phyloP scores from a whole-genome alignment of 176 grass and related monocot genomes.

The Lolium perenne region DNA sequence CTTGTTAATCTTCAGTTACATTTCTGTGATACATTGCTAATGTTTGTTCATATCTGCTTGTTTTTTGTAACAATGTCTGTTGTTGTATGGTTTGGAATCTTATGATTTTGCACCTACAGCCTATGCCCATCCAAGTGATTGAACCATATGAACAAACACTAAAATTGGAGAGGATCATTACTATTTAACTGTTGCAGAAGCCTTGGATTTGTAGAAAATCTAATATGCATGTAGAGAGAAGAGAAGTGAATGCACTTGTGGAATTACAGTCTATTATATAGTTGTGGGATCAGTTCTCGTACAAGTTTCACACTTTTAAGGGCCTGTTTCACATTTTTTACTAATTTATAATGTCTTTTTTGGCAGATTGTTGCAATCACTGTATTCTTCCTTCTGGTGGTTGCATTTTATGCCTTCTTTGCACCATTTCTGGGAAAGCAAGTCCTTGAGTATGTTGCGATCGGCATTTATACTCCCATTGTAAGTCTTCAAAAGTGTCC shows the following conservation, averaged over 20 bases:
- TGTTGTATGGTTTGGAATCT: not conserved
- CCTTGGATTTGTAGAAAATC: not conserved
- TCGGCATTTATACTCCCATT: constrained; percentile 88
- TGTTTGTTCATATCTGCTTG: not conserved
- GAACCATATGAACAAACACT: not conserved
- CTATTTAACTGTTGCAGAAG: not conserved
- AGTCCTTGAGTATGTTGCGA: constrained; percentile 69
- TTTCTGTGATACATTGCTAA: not conserved
- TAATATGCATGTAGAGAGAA: not conserved
- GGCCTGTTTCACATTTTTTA: not conserved
- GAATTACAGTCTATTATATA: constrained; percentile 2
- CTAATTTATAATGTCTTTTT: constrained; percentile 31
- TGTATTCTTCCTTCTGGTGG: constrained; percentile 95
- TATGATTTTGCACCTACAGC: not conserved
- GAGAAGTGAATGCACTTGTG: not conserved
- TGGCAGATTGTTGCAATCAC: constrained; percentile 89
- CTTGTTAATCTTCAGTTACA: not conserved
- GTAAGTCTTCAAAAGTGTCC: constrained; percentile 52
- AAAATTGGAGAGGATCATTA: not conserved
- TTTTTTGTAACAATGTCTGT: not conserved
- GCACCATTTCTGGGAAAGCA: constrained; percentile 85
- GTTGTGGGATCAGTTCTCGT: not conserved
- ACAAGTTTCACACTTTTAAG: not conserved
- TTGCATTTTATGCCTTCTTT: constrained; percentile 98
- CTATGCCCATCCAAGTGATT: not conserved